phyloP scores from a whole-genome alignment of 345 rosid species.

The Brassica cretica region DNA sequence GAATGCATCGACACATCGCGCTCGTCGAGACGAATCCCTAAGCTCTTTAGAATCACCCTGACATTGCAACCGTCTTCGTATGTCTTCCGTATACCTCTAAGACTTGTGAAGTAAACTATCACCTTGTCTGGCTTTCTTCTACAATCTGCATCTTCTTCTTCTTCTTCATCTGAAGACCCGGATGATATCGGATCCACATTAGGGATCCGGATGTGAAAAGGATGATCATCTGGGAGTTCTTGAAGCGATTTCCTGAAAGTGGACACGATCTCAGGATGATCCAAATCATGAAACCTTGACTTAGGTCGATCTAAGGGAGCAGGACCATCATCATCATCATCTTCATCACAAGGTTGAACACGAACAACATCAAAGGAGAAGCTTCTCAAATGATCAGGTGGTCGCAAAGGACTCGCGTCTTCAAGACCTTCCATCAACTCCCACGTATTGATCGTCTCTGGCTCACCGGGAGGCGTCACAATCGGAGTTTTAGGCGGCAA shows the following conservation, averaged over 20 bases:
- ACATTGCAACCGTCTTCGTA: slow-evolving; percentile 76
- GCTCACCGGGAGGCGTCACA: slow-evolving; percentile 86
- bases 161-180: slow-evolving; percentile 15
- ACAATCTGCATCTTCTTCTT: background rate
- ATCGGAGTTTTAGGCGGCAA: slow-evolving; percentile 70
- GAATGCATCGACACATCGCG: slow-evolving; percentile 89
- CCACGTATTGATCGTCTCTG: slow-evolving; percentile 89
- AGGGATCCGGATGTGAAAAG: slow-evolving; percentile 50
- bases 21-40: slow-evolving; percentile 63
- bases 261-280: slow-evolving; percentile 60
- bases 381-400: slow-evolving; percentile 58
- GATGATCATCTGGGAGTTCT: slow-evolving; percentile 51
- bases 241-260: slow-evolving; percentile 59
- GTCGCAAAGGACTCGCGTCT: slow-evolving; percentile 45
- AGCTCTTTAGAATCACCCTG: slow-evolving; percentile 53
- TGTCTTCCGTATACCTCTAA: slow-evolving; percentile 82
- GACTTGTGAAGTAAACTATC: slow-evolving; percentile 68
- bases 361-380: slow-evolving; percentile 65
- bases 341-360: slow-evolving; percentile 27
- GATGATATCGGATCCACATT: slow-evolving; percentile 23
- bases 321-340: background rate
- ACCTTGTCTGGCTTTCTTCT: slow-evolving; percentile 40
- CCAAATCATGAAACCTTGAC: slow-evolving; percentile 52
- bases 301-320: slow-evolving; percentile 39
- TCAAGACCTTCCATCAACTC: slow-evolving; percentile 93